Base-by-base conservation (phyloP, 768 basidiomycete species). In the Ephemerocybe angulata region DNA sequence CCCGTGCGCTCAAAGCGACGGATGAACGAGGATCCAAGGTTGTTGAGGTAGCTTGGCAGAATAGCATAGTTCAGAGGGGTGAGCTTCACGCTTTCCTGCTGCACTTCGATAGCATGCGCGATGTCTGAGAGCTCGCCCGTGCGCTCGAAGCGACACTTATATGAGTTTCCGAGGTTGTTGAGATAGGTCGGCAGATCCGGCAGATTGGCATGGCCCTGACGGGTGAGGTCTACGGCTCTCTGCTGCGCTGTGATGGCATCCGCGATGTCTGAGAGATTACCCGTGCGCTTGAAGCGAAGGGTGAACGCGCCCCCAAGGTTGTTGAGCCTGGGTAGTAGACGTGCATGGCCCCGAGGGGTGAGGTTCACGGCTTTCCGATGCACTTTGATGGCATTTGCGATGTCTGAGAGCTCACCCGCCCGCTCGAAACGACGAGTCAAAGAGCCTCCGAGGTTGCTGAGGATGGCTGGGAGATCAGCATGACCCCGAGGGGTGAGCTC, bases 111-210 rank as follows among this genome's bases (percentile, higher is more conserved):
- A 1, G 61, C 58, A 29, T 54, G 27, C 38, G 71, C 60, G 29
- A 74, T 31, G 52, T 72, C 67, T 42, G 57, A 53, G 21, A 54
- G 31, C 13, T 62, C 27, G 31, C 29, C 25, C 10, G 50, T 51
- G n/a, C 38, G 15, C 8, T 29, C 4, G 37, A 51, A 56, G 8
- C 38, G 49, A 33, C 17, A 5, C 12, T n/a, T n/a, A n/a, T n/a
- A n/a, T n/a, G n/a, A n/a, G n/a, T n/a, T n/a, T n/a, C n/a, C n/a
- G n/a, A n/a, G n/a, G n/a, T n/a, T n/a, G n/a, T n/a, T n/a, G n/a
- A n/a, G n/a, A n/a, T n/a, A n/a, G n/a, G n/a, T n/a, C n/a, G n/a
- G n/a, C n/a, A n/a, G n/a, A n/a, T n/a, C 25, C 19, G 53, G 40
- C 8, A 55, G 24, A 17, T 19, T 13, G 13, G 53, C 31, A 30